Conservation (phyloP, 495 filamentous ascomycete species). For the Penicillium soppii region DNA sequence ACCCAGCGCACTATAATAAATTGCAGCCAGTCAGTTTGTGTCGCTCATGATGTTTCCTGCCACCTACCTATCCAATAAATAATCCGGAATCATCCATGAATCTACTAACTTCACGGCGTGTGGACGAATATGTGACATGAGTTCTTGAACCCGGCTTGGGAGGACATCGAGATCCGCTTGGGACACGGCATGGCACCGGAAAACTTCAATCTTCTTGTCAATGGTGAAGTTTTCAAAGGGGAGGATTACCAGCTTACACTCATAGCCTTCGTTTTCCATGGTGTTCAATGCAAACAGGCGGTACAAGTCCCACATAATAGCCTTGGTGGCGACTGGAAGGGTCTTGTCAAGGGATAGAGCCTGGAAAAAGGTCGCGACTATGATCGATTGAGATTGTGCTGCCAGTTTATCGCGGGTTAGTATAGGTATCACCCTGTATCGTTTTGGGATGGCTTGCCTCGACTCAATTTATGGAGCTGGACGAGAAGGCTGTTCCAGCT, state of each 20-base stretch:
- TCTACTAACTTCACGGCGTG: slow-evolving; percentile 50
- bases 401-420: neutral
- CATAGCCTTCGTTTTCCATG: slow-evolving; percentile 36
- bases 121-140: slow-evolving; percentile 43
- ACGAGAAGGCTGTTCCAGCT: slow-evolving; percentile 49
- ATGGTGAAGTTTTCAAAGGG: neutral
- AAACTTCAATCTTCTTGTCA: slow-evolving; percentile 23
- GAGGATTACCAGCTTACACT: slow-evolving; percentile 18
- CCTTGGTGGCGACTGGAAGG: slow-evolving; percentile 22
- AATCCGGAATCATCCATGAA: slow-evolving; percentile 50
- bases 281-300: slow-evolving; percentile 45
- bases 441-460: slow-evolving; percentile 16
- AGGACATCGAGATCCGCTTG: slow-evolving; percentile 31
- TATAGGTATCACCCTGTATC: neutral
- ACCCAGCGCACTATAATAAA: slow-evolving; percentile 35
- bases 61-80: slow-evolving; percentile 40
- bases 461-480: slow-evolving; percentile 45
- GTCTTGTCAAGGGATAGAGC: slow-evolving; percentile 23
- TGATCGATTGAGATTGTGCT: slow-evolving; percentile 48
- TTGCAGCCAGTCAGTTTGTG: too few species aligned
- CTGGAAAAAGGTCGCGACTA: slow-evolving; percentile 41
- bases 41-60: neutral
- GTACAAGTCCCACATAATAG: slow-evolving; percentile 36
- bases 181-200: slow-evolving; percentile 36
- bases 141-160: slow-evolving; percentile 32